Evolutionary conservation across 1,284 basidiomycete species (phyloP), one percentile per base, ranked within the genome.

Genomic region (Chalciporus sp.): DNA sequence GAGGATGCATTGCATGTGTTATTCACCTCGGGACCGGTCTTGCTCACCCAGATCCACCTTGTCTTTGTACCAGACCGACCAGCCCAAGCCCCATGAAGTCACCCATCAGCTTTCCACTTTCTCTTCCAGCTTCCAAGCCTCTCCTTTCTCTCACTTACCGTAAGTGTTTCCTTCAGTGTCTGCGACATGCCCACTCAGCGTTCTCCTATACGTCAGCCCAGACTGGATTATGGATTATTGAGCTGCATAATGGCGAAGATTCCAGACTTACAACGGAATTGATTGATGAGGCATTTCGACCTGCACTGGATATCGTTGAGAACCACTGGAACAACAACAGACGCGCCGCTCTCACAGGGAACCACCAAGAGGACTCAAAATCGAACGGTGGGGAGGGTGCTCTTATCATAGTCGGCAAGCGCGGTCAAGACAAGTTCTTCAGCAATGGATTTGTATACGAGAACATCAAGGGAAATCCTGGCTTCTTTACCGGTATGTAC

Each of bases 381-480:
- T 46, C 57, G 14, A 47, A 20, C 6, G 26, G 45, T 1, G 73
- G 76, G 37, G 78, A 74, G 19, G 93, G 92, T 16, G 85, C 90
- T 1, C 72, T 95, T 39, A 84, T 95, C 51, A 83, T 95, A 47
- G 85, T 91, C 4, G 90, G 90, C 7, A 83, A 81, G 49, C 78
- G 79, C 55, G 79, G 79, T 53, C 86, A 90, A 66, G 83, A 92
- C 65, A 94, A 93, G 72, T 95, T 94, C 79, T 95, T 94, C 72
- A 90, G 87, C 70, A 95, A 94, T 67, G 93, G 92, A 4, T 59
- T 61, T 53, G 45, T 51, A 31, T 64, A 57, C 27, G 81, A 79
- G 35, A 83, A 79, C 28, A 77, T 85, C 9, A 72, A 80, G 39
- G 75, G 78, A 37, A 82, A 94, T 58, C 81, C 84, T 4, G 79